These are phyloP conservation scores for Mycena amicta DNA, from an alignment of 768 basidiomycete species.

Conservation along the genomic window DNA sequence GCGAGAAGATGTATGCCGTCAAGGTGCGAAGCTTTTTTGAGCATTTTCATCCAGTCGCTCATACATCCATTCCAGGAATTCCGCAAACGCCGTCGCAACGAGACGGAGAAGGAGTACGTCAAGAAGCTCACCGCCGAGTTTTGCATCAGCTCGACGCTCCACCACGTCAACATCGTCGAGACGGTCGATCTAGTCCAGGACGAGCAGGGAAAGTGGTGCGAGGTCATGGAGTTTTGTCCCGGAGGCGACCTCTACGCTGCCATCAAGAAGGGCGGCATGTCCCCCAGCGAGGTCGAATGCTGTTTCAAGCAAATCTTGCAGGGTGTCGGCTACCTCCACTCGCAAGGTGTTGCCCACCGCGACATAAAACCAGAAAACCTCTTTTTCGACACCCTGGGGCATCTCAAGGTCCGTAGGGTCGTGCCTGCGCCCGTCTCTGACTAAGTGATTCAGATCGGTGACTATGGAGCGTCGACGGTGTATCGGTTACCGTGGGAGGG, in stretches of 20 bases:
- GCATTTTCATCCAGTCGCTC: neutral
- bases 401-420: constrained; percentile 75
- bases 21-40: constrained; percentile 74
- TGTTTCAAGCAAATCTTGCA: constrained; percentile 95
- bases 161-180: constrained; percentile 94
- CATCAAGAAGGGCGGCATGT: constrained; percentile 86
- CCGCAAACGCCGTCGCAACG: constrained; percentile 96
- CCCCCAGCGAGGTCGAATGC: constrained; percentile 67
- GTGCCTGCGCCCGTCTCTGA: neutral
- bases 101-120: constrained; percentile 98
- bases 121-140: constrained; percentile 99
- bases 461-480: constrained; percentile 99
- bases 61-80: constrained; percentile 69
- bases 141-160: constrained; percentile 95
- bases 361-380: constrained; percentile 99
- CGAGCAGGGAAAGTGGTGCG: constrained; percentile 95
- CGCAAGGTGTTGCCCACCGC: constrained; percentile 96
- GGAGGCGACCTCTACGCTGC: constrained; percentile 98
- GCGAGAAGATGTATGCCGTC: constrained; percentile 94
- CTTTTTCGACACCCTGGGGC: constrained; percentile 89
- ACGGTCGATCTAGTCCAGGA: constrained; percentile 99
- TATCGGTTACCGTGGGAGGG: constrained; percentile 98
- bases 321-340: constrained; percentile 90
- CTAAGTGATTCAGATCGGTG: constrained; percentile 72
- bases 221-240: constrained; percentile 99